A percentile compares a stretch with the other conserved stretches of the same genome.
Evolutionary conservation across 2,329 filamentous ascomycete genomes (phyloP).

Genomic region (Aspergillaceae sp.): DNA sequence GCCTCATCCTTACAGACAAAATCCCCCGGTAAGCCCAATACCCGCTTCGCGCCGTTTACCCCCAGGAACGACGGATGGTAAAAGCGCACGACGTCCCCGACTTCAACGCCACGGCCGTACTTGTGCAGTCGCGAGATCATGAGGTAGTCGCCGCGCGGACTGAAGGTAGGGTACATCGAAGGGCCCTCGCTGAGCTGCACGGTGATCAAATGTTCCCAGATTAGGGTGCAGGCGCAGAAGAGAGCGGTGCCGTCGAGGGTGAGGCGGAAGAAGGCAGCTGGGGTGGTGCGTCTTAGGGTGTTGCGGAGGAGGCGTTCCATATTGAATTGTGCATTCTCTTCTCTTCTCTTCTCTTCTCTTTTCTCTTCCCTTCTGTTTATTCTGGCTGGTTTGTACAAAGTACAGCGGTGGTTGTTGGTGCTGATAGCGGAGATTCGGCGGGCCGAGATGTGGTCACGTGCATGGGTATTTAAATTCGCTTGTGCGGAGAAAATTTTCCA

Average conservation of each 20-base stretch:
- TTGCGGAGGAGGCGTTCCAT: conserved; percentile 26
- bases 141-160: conserved; percentile 57
- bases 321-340: not conserved
- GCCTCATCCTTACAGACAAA: conserved; percentile 41
- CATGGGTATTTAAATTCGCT: conserved; percentile 8
- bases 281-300: conserved; percentile 15
- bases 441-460: conserved; percentile 8
- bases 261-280: conserved; percentile 17
- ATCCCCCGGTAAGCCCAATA: conserved; percentile 61
- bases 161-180: conserved; percentile 84
- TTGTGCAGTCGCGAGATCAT: conserved; percentile 60
- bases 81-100: conserved; percentile 82
- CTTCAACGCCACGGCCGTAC: conserved; percentile 55
- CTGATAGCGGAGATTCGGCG: conserved; percentile 4
- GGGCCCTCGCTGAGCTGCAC: conserved; percentile 58
- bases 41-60: conserved; percentile 64
- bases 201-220: conserved; percentile 53
- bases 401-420: not conserved
- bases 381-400: too few species aligned
- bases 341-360: not conserved
- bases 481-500: not conserved
- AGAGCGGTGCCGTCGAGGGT: conserved; percentile 24
- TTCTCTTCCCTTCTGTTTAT: not conserved
- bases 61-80: conserved; percentile 60
- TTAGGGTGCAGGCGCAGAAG: conserved; percentile 29